Conservation (phyloP, 2,329 filamentous ascomycete species). For the Raffaelea ambrosiae region DNA sequence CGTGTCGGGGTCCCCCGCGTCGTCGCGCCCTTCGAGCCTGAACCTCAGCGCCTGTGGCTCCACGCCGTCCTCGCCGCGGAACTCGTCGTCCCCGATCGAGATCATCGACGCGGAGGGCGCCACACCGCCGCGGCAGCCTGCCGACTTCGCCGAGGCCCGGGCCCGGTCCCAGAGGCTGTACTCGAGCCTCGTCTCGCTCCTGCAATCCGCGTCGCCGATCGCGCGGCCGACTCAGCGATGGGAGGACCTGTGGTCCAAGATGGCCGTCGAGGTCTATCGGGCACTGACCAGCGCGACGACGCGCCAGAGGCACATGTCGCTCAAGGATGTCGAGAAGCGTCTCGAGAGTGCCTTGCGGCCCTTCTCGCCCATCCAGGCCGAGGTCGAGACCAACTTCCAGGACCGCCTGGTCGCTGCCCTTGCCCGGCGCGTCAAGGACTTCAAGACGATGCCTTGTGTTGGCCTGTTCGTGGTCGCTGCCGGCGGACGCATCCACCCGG, state of each 20-base stretch:
- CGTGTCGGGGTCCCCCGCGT: slow-evolving; percentile 17
- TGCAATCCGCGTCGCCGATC: slow-evolving; percentile 40
- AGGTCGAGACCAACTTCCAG: slow-evolving; percentile 42
- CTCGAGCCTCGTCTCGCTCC: slow-evolving; percentile 42
- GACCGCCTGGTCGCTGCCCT: slow-evolving; percentile 39
- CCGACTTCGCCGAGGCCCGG: slow-evolving; percentile 31
- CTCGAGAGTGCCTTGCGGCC: slow-evolving; percentile 6
- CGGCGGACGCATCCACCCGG: slow-evolving; percentile 32
- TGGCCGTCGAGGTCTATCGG: slow-evolving; percentile 52
- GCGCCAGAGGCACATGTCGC: not conserved
- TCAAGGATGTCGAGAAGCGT: slow-evolving; percentile 9
- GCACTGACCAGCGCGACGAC: slow-evolving; percentile 17
- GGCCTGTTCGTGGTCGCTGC: slow-evolving; percentile 48
- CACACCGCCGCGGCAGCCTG: slow-evolving; percentile 15
- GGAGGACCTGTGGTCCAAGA: slow-evolving; percentile 41
- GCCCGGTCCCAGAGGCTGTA: slow-evolving; percentile 40
- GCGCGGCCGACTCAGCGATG: slow-evolving; percentile 36
- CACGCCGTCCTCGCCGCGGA: slow-evolving; percentile 40
- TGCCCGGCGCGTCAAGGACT: slow-evolving; percentile 41
- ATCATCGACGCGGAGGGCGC: not conserved
- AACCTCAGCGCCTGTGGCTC: slow-evolving; percentile 42
- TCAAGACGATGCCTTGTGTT: slow-evolving; percentile 42
- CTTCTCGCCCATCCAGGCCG: slow-evolving; percentile 15
- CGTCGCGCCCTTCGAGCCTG: slow-evolving; percentile 43
- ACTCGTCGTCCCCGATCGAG: slow-evolving; percentile 29